Evolutionary conservation across 495 filamentous ascomycete species (phyloP).

Genomic region (Geoglossum glabrum): DNA sequence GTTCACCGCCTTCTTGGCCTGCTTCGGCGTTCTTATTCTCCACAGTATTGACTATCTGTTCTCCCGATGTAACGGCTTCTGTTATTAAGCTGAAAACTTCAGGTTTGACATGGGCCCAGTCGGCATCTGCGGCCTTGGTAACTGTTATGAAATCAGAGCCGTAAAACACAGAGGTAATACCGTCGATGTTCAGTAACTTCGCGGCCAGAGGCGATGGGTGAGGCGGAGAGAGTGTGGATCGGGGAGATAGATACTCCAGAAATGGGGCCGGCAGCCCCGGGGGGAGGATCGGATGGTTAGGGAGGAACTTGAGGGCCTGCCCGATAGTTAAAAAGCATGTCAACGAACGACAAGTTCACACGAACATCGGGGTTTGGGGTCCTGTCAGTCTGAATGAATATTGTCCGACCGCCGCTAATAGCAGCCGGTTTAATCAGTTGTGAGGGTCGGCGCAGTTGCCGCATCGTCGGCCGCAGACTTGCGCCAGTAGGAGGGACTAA

Average conservation of each 20-base stretch:
- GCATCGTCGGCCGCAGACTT: conserved; percentile 26
- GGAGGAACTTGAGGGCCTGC: conserved; percentile 77
- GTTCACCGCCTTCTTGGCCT: conserved; percentile 33
- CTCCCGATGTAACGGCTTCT: conserved; percentile 64
- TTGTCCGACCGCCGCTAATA: conserved; percentile 40
- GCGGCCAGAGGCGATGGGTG: conserved; percentile 87
- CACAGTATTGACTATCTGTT: conserved; percentile 55
- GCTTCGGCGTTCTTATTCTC: conserved; percentile 36
- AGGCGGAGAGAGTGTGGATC: conserved; percentile 69
- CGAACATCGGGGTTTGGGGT: conserved; percentile 79
- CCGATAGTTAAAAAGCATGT: not conserved
- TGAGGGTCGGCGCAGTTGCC: conserved; percentile 16
- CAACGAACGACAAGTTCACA: conserved; percentile 1
- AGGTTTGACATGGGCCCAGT: conserved; percentile 88
- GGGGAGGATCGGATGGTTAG: conserved; percentile 65
- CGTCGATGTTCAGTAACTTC: conserved; percentile 74
- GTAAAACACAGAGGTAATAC: conserved; percentile 86
- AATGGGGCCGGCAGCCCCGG: conserved; percentile 49
- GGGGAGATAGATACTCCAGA: conserved; percentile 76
- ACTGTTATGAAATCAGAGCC: conserved; percentile 92
- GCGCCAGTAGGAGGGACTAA: conserved; percentile 29
- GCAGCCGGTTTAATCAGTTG: conserved; percentile 11
- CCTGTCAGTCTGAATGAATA: conserved; percentile 92
- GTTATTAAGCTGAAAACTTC: conserved; percentile 92
- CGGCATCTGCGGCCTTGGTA: conserved; percentile 65